Evolutionary conservation across 176 grass and related monocot species (phyloP), one percentile per base, ranked within the genome.

Genomic region (Oryza meridionalis): DNA sequence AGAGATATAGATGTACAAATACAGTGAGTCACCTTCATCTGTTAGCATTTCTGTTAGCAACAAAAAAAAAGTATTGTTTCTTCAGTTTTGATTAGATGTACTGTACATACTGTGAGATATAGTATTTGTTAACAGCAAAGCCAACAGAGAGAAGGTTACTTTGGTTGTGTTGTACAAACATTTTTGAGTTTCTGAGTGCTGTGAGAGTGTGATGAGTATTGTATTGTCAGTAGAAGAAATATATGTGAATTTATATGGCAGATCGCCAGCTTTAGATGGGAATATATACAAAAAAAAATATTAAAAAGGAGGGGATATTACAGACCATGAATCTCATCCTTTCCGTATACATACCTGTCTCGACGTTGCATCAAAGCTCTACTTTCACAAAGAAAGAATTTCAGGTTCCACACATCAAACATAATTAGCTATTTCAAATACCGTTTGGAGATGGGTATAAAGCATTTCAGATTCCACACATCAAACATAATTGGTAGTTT

Each of bases 31-130:
- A 59, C 78, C 79, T 88, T 93, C 77, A 61, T 93, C 85, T 90
- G 93, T 88, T 93, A 95, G 90, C 79, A 82, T 88, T 94, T 70
- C 91, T 91, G 85, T 91, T 94, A 93, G 86, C 92, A 70, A 68
- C 22, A 58, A 24, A 78, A 77, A 40, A 38, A 40, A 8, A 9
- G 22, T 71, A 80, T 81, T 82, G 62, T 86, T 77, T 73, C 31
- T 85, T 89, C 79, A 79, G 74, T 86, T 85, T 86, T 75, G 38
- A 37, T 82, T 45, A 79, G 24, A 75, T 85, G 73, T 46, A 80
- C 50, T 79, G 77, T 84, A 83, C 14, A 78, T 79, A 77, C 51
- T 21, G 55, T 72, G 78, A 78, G 78, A 37, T 75, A 78, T 53
- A 82, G 32, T 62, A 82, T 40, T 62, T 85, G 89, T 83, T 92